Evolutionary conservation across 2,329 filamentous ascomycete species (phyloP), one percentile per base, ranked within the genome.

Genomic region (Apiospora hydei): DNA sequence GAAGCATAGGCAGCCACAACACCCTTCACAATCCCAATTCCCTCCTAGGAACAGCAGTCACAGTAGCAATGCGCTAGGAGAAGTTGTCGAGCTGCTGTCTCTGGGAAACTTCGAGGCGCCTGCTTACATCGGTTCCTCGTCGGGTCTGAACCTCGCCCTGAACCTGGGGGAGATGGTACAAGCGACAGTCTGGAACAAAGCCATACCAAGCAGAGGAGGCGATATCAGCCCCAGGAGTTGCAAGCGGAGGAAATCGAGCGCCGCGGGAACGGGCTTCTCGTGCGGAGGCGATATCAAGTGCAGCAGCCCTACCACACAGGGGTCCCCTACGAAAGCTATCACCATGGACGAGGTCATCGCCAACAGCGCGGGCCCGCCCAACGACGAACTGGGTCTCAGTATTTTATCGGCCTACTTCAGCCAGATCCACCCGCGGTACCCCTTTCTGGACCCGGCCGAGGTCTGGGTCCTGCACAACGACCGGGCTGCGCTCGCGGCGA

Each of bases 81-180:
- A 87, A 70, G 83, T 87, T 10, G 85, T 87, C n/a, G 85, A 85
- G 1, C 83, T 87, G 38, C 80, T 88, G 24, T 85, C 85, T 16
- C 78, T 86, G 44, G 86, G 84, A 11, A 79, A 79, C 67, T 76
- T 78, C 7, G 85, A 86, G 72, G 84, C 85, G 8, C 84, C 84
- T 21, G 84, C 85, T 34, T 87, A 88, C 74, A 83, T 87, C 34
- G 85, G 85, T 34, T 83, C 84, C 11, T 87, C 85, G 26, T 86
- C 85, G 14, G 86, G 86, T 11, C 81, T 87, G 44, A 83, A 85
- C 18, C 75, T 88, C 64, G 86, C 86, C 6, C 80, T 84, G 11
- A 85, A 87, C 73, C 79, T 88, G 10, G 85, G 86, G 30, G 85
- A 87, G 69, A 88, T 88, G 84, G 85, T 88, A 11, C 86, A 88